Evolutionary conservation across 2,329 filamentous ascomycete genomes (phyloP).

Genomic region (Aureobasidium melanogenum): DNA sequence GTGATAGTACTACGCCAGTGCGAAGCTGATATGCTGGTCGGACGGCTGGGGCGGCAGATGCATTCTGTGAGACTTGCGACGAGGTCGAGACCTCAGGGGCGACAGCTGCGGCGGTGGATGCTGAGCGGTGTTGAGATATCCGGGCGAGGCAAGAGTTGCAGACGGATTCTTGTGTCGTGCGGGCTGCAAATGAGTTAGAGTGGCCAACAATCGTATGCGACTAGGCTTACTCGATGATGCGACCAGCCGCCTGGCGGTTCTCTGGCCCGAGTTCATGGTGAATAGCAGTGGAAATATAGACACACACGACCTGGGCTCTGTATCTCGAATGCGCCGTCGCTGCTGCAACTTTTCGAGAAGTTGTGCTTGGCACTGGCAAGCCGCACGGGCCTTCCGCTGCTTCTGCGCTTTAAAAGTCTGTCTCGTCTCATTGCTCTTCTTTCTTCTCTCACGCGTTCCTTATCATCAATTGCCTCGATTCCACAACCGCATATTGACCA

Average conservation of each 20-base stretch:
- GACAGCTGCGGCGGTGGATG: slow-evolving; percentile 28
- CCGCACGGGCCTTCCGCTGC: not conserved
- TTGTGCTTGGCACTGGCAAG: not conserved
- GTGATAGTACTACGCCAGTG: slow-evolving; percentile 73
- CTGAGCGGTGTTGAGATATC: slow-evolving; percentile 28
- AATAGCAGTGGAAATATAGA: not conserved
- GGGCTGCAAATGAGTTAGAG: slow-evolving; percentile 20
- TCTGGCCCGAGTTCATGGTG: slow-evolving; percentile 37
- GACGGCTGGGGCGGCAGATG: slow-evolving; percentile 39
- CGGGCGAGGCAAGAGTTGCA: slow-evolving; percentile 38
- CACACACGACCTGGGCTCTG: not conserved
- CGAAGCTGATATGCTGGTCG: slow-evolving; percentile 36
- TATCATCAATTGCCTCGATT: slow-evolving; percentile 77
- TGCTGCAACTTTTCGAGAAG: slow-evolving; percentile 11
- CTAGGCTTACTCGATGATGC: slow-evolving; percentile 29
- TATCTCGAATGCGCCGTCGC: not conserved
- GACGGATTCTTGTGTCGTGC: slow-evolving; percentile 30
- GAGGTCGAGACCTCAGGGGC: slow-evolving; percentile 19
- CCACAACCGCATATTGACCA: slow-evolving; percentile 74
- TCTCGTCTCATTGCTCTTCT: slow-evolving; percentile 13
- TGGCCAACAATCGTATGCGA: not conserved
- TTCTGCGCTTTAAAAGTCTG: not conserved
- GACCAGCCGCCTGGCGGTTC: slow-evolving; percentile 36
- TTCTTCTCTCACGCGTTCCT: slow-evolving; percentile 53
- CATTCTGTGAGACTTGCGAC: slow-evolving; percentile 22